Conservation (phyloP, 2,329 filamentous ascomycete genomes). For the Berkeleyomyces rouxiae region DNA sequence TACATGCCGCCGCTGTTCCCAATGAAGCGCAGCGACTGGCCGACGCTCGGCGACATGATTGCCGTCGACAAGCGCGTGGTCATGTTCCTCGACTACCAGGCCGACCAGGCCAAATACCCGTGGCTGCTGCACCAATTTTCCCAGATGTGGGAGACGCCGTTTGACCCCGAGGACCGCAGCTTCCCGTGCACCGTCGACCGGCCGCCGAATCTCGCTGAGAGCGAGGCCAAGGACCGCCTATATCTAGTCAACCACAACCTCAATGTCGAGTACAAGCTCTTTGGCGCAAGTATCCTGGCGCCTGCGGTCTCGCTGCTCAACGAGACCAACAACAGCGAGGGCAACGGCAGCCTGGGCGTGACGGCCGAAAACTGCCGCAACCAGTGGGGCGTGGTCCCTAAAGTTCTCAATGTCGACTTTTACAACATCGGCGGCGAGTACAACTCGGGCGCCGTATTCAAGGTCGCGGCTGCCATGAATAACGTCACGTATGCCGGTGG, state of each 20-base stretch:
- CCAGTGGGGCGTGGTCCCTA: constrained; percentile 53
- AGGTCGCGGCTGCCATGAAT: constrained; percentile 52
- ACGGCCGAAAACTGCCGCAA: constrained; percentile 44
- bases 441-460: constrained; percentile 55
- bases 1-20: constrained; percentile 57
- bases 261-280: constrained; percentile 57
- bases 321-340: constrained; percentile 50
- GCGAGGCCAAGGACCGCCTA: constrained; percentile 44
- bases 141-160: constrained; percentile 83
- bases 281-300: constrained; percentile 47
- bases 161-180: constrained; percentile 44
- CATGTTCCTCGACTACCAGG: constrained; percentile 72
- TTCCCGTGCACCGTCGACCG: constrained; percentile 72
- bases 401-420: constrained; percentile 69
- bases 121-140: constrained; percentile 80
- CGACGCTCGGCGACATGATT: constrained; percentile 64
- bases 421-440: constrained; percentile 48
- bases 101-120: constrained; percentile 60
- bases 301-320: constrained; percentile 56
- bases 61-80: constrained; percentile 52
- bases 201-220: constrained; percentile 46
- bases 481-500: constrained; percentile 49
- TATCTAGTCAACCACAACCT: constrained; percentile 87
- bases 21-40: constrained; percentile 64
- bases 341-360: constrained; percentile 48